Conservation (phyloP, 1,139 yeast species). For the Kurtzmaniella quercitrusa region DNA sequence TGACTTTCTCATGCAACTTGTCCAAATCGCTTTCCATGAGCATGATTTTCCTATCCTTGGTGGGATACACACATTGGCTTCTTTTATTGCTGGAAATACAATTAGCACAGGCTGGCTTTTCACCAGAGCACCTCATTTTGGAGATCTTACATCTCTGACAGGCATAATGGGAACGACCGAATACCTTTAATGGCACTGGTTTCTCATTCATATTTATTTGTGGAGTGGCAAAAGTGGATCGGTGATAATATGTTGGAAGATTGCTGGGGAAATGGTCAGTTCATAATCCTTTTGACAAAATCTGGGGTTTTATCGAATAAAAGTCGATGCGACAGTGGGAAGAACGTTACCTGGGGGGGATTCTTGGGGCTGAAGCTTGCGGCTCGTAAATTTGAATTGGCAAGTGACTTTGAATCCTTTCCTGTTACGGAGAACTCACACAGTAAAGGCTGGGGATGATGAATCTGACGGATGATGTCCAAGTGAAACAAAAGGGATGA, state of each 20-base stretch:
- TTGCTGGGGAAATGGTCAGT: too few relatives aligned
- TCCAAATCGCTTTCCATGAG: slow-evolving; percentile 49
- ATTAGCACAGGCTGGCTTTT: slow-evolving; percentile 36
- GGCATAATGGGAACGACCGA: slow-evolving; percentile 40
- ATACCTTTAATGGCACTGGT: slow-evolving; percentile 38
- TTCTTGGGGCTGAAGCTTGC: too few relatives aligned
- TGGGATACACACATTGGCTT: slow-evolving; percentile 43
- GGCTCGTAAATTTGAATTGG: too few relatives aligned
- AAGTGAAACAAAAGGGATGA: background rate
- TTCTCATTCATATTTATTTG: slow-evolving; percentile 13
- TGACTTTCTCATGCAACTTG: slow-evolving; percentile 37
- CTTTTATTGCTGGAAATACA: slow-evolving; percentile 31
- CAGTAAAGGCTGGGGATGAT: too few relatives aligned
- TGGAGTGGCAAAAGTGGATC: background rate
- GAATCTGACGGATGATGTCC: too few relatives aligned
- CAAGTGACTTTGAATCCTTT: too few relatives aligned
- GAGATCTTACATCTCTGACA: slow-evolving; percentile 36
- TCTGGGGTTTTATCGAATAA: too few relatives aligned
- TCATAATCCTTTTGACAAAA: too few relatives aligned
- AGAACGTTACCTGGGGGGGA: background rate
- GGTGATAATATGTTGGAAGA: background rate
- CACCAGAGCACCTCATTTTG: slow-evolving; percentile 43
- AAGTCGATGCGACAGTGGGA: too few relatives aligned
- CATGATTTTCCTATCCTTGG: slow-evolving; percentile 47
- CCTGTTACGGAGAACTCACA: too few relatives aligned